Base-by-base conservation (phyloP, 2,329 filamentous ascomycete genomes). In the Ambrosiella beaveri region DNA sequence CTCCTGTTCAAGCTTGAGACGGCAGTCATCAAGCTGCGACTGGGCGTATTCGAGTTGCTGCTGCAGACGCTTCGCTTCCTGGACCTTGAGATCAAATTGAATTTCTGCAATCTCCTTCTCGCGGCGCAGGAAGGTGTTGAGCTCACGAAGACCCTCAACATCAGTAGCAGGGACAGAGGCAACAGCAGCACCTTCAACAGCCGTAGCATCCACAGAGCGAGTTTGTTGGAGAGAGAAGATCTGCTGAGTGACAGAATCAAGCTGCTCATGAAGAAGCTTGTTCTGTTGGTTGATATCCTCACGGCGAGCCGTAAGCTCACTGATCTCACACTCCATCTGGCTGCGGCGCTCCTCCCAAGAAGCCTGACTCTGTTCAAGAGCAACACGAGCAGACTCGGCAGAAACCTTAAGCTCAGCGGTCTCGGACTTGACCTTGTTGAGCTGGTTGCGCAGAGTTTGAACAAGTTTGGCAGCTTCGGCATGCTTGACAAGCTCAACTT, bases 51-150 rank as follows among this genome's bases (percentile, higher is more conserved):
- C 85, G 27, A 96, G 78, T 66, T 97, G 89, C 65, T 96, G 88
- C 65, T 91, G 87, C 47, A 96, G 71, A 57, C 93, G 82, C 70
- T 94, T 95, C 57, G 82, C 78, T 70, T 98, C 93, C 65, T 95
- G 88, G 0, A 83, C 77, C 65, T 91, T 90, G 50, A 97, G 76
- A 64, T 96, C 90, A 65, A 89, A 86, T 66, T 97, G 91, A n/a
- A 96, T 88, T 64, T 98, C 91, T 7, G 96, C 79, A 63, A 98
- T 97, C 68, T 97, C 93, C 74, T 97, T 98, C 71, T 98, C 94
- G 47, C 88, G 85, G 51, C 91, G 85, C 61, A 98, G 74, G 68
- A 93, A 98, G 62, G 81, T 85, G 71, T 95, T 94, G 59, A 98
- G 80, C 65, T 97, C 91, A 62, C 93, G 86, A 8, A 95, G 79